phyloP scores from a whole-genome alignment of 2,329 filamentous ascomycete species.

The Esteya vermicola region DNA sequence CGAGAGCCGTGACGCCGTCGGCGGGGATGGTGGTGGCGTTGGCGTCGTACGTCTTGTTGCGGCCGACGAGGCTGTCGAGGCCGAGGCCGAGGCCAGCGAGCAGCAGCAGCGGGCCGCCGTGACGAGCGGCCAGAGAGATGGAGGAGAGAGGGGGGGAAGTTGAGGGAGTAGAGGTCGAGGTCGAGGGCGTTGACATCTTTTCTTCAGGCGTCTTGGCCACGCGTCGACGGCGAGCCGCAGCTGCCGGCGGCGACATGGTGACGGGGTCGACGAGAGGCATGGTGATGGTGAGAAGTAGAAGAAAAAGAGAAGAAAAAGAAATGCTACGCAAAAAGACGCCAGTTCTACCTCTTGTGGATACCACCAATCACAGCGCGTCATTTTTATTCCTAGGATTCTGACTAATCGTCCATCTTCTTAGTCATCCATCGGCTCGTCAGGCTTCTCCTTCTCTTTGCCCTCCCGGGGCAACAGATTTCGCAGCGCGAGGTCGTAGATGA shows the following conservation, averaged over 20 bases:
- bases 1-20: conserved; percentile 14
- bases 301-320: background rate
- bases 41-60: conserved; percentile 3
- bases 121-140: conserved; percentile 15
- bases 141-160: no score
- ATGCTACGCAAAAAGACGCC: no score
- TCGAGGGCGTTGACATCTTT: no score
- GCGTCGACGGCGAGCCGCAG: conserved; percentile 10
- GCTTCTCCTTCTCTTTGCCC: conserved; percentile 19
- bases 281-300: background rate
- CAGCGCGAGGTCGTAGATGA: conserved; percentile 88
- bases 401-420: conserved; percentile 16
- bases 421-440: no score
- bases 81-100: conserved; percentile 13
- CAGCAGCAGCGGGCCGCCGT: conserved; percentile 16
- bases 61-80: conserved; percentile 16
- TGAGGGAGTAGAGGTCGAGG: no score
- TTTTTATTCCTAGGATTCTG: background rate
- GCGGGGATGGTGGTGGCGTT: conserved; percentile 7
- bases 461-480: conserved; percentile 71
- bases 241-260: conserved; percentile 14
- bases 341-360: no score
- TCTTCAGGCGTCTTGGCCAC: background rate
- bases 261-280: conserved; percentile 19
- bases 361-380: background rate